These are phyloP conservation scores for Sugiyamaella xylanicola DNA, from an alignment of 1,139 yeast species.

Conservation along the genomic window DNA sequence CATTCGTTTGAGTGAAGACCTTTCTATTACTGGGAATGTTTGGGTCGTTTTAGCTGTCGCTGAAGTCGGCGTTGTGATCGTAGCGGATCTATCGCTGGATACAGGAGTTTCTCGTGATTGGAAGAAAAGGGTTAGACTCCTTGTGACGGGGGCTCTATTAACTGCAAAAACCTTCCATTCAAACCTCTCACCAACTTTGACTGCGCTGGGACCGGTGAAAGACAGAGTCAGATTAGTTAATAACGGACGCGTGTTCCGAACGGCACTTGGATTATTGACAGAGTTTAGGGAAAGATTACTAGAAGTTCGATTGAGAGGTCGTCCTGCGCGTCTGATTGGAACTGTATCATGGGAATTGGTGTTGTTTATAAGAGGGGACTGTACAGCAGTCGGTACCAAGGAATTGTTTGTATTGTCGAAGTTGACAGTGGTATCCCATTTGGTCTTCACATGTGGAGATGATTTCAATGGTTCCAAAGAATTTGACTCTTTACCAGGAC, in stretches of 20 bases:
- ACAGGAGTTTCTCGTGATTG: slow-evolving; percentile 32
- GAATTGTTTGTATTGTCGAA: slow-evolving; percentile 45
- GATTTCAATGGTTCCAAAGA: slow-evolving; percentile 5
- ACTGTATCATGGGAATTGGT: slow-evolving; percentile 14
- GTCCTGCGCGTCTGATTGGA: slow-evolving; percentile 19
- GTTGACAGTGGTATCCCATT: slow-evolving; percentile 65
- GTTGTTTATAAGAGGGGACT: slow-evolving; percentile 11
- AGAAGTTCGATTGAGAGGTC: slow-evolving; percentile 19
- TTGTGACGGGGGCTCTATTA: slow-evolving; percentile 50
- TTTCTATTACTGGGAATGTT: slow-evolving; percentile 22
- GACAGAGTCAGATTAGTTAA: slow-evolving; percentile 56
- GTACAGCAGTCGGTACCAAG: slow-evolving; percentile 16
- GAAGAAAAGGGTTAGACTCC: slow-evolving; percentile 49
- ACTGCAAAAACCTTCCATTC: slow-evolving; percentile 70
- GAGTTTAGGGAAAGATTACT: slow-evolving; percentile 21
- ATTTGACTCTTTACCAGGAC: background rate
- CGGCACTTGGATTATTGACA: slow-evolving; percentile 1
- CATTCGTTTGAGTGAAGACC: slow-evolving; percentile 34
- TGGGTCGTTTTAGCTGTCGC: slow-evolving; percentile 2
- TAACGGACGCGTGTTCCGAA: slow-evolving; percentile 16
- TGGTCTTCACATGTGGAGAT: slow-evolving; percentile 50
- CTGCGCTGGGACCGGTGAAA: slow-evolving; percentile 63
- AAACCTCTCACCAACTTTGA: slow-evolving; percentile 61
- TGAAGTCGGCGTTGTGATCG: slow-evolving; percentile 15
- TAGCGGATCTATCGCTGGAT: slow-evolving; percentile 14